phyloP scores from a whole-genome alignment of 208 protist species.

The Leishmania arabica region DNA sequence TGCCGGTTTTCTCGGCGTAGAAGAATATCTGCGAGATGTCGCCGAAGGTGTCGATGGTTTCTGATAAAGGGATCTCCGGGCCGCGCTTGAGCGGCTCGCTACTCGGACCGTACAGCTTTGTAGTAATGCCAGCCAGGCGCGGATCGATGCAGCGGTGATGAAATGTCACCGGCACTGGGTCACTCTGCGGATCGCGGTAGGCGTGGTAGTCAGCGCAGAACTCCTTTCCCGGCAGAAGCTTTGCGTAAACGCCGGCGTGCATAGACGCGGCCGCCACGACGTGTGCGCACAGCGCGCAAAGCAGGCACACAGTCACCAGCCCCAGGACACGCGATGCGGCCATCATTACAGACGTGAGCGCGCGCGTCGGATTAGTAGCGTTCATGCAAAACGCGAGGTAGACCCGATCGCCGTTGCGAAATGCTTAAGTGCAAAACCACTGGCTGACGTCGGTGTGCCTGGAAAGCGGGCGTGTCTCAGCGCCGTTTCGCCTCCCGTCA shows the following conservation, averaged over 20 bases:
- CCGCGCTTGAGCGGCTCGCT: conserved; percentile 31
- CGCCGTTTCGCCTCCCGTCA: neutral
- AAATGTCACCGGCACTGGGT: conserved; percentile 57
- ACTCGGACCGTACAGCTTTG: conserved; percentile 53
- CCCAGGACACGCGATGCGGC: neutral
- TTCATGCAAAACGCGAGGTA: neutral
- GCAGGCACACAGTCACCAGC: conserved; percentile 3
- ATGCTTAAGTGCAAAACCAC: neutral
- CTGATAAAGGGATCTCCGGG: conserved; percentile 24
- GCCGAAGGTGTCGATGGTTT: conserved; percentile 49
- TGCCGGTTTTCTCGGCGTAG: conserved; percentile 57
- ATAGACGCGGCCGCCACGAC: neutral
- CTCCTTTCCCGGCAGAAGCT: conserved; percentile 67
- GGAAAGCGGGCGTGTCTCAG: neutral
- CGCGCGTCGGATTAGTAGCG: neutral
- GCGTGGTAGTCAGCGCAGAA: conserved; percentile 71
- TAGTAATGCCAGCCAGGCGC: conserved; percentile 51
- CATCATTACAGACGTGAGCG: neutral
- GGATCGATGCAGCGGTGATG: conserved; percentile 63
- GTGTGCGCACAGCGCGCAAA: neutral
- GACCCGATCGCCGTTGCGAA: neutral
- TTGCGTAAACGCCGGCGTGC: conserved; percentile 53
- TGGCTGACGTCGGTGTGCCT: neutral
- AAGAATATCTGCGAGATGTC: conserved; percentile 58
- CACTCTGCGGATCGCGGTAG: conserved; percentile 58